Conservation (phyloP, 2,329 filamentous ascomycete genomes). For the Aspergillus tamarii region DNA sequence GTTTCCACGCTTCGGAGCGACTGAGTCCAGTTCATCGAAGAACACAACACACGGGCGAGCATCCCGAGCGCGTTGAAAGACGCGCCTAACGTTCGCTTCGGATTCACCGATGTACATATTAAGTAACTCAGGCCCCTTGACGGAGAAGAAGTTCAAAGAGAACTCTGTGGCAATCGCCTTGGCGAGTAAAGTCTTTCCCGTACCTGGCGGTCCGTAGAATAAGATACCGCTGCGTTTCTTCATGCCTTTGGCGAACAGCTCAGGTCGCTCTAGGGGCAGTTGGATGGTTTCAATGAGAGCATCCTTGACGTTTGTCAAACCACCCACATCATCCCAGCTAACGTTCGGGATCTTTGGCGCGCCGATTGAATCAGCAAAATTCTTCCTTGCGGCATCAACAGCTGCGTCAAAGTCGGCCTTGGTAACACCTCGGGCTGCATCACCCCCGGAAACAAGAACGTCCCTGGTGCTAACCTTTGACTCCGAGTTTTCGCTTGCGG, state of each 20-base stretch:
- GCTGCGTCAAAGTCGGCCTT: slow-evolving; percentile 87
- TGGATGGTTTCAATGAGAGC: slow-evolving; percentile 98
- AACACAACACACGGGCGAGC: slow-evolving; percentile 98
- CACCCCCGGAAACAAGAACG: slow-evolving; percentile 84
- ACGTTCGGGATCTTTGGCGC: slow-evolving; percentile 98
- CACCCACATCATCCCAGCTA: slow-evolving; percentile 93
- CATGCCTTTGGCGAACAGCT: slow-evolving; percentile 95
- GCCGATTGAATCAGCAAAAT: slow-evolving; percentile 96
- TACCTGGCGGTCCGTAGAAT: slow-evolving; percentile 98
- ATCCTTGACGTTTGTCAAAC: slow-evolving; percentile 90
- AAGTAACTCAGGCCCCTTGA: slow-evolving; percentile 96
- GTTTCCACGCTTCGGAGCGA: slow-evolving; percentile 94
- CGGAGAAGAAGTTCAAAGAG: slow-evolving; percentile 98
- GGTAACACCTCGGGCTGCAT: slow-evolving; percentile 75
- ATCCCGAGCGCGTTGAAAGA: slow-evolving; percentile 98
- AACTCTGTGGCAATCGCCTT: slow-evolving; percentile 99
- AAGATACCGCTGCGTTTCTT: slow-evolving; percentile 98
- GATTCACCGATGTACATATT: slow-evolving; percentile 99
- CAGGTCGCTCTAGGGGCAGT: slow-evolving; percentile 84
- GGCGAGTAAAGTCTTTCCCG: slow-evolving; percentile 98
- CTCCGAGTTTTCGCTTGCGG: slow-evolving; percentile 32
- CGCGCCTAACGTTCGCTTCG: slow-evolving; percentile 98
- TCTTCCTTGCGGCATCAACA: slow-evolving; percentile 93
- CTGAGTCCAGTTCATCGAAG: slow-evolving; percentile 95
- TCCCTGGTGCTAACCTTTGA: slow-evolving; percentile 70